A percentile compares a stretch with the other conserved stretches of the same genome.
Conservation (phyloP, 2,329 filamentous ascomycete genomes). For the Pseudogymnoascus sp. region DNA sequence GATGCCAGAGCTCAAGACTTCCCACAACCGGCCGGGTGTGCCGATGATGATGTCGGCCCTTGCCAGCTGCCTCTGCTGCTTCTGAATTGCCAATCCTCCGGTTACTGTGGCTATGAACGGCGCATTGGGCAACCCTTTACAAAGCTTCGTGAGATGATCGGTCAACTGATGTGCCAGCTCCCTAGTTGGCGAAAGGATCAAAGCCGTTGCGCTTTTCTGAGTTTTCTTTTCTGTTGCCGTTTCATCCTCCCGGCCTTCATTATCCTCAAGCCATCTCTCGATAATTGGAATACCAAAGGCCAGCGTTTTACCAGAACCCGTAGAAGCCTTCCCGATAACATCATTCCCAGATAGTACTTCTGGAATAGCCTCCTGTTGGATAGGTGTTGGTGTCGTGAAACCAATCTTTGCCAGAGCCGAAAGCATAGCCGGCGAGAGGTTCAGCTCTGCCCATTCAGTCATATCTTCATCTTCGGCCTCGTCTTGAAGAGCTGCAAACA, state of each 20-base stretch:
- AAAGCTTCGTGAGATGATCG: conserved; percentile 72
- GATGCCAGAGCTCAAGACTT: conserved; percentile 71
- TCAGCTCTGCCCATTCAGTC: conserved; percentile 68
- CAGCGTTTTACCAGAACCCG: conserved; percentile 92
- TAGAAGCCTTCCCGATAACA: conserved; percentile 91
- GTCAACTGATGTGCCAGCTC: conserved; percentile 89
- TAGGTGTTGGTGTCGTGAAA: conserved; percentile 72
- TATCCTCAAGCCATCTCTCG: conserved; percentile 63
- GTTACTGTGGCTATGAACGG: conserved; percentile 82
- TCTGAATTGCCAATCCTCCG: conserved; percentile 86
- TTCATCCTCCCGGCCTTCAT: conserved; percentile 33
- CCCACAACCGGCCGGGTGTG: conserved; percentile 89
- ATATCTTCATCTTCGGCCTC: conserved; percentile 58
- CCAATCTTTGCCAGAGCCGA: conserved; percentile 70
- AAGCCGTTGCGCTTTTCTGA: conserved; percentile 52
- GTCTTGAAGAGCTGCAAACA: conserved; percentile 39
- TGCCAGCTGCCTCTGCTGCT: conserved; percentile 78
- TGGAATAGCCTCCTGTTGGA: conserved; percentile 75
- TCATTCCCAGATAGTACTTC: conserved; percentile 76
- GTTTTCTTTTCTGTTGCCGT: conserved; percentile 31
- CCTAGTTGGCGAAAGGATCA: conserved; percentile 85
- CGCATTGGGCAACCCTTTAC: conserved; percentile 49
- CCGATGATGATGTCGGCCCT: conserved; percentile 88
- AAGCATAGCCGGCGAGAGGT: conserved; percentile 63
- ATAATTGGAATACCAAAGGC: conserved; percentile 92